These are phyloP conservation scores for Blumeria hordei DNA, from an alignment of 2,329 filamentous ascomycete species.

Conservation along the genomic window DNA sequence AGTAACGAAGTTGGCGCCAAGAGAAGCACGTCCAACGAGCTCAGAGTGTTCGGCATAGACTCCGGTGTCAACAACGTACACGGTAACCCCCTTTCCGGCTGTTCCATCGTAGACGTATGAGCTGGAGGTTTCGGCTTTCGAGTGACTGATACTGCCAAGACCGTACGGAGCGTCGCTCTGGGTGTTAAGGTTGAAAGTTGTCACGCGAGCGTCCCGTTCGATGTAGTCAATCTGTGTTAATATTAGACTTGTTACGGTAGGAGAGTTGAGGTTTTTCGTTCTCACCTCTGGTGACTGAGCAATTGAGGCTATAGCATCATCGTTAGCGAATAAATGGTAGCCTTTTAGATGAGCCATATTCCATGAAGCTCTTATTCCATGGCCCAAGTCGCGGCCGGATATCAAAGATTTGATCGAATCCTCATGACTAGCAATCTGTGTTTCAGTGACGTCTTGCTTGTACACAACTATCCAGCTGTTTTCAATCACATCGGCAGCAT, in stretches of 20 bases:
- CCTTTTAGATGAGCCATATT: constrained; percentile 10
- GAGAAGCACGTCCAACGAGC: constrained; percentile 16
- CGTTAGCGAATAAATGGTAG: constrained; percentile 11
- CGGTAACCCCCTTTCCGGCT: constrained; percentile 15
- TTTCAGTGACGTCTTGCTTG: constrained; percentile 26
- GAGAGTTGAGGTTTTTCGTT: not conserved
- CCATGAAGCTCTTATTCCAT: constrained; percentile 10
- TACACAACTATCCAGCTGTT: constrained; percentile 42
- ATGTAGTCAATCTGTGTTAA: constrained; percentile 10
- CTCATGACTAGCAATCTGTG: constrained; percentile 25
- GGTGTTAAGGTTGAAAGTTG: constrained; percentile 13
- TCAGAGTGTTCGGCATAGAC: constrained; percentile 15
- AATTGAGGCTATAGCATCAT: constrained; percentile 10
- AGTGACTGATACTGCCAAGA: constrained; percentile 15
- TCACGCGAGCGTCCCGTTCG: constrained; percentile 12
- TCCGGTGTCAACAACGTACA: constrained; percentile 18
- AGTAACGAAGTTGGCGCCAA: constrained; percentile 15
- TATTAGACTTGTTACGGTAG: not conserved
- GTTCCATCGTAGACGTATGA: constrained; percentile 15
- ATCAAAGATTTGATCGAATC: constrained; percentile 23
- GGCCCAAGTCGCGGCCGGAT: constrained; percentile 28
- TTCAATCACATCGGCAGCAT: constrained; percentile 23
- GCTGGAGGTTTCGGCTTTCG: constrained; percentile 5
- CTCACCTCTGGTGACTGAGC: constrained; percentile 11
- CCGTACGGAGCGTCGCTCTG: constrained; percentile 13